Base-by-base conservation (phyloP, 768 basidiomycete species). In the Fibroporia radiculosa region DNA sequence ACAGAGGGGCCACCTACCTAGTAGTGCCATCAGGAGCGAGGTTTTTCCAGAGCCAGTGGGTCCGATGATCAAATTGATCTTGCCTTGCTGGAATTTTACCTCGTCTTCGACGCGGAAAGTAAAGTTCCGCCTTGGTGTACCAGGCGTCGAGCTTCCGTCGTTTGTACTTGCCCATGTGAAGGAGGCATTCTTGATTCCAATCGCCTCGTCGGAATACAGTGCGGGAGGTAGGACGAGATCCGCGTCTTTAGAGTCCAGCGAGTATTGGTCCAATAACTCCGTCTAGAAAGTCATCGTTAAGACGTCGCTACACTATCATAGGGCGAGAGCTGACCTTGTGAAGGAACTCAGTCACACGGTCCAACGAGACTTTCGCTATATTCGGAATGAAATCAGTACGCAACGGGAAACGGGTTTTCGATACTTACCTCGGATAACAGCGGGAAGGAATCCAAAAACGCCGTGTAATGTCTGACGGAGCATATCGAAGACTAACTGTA, bases 1-100 rank as follows among this genome's bases (percentile, higher is more conserved):
- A 16, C 19, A 22, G 24, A 7, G n/a, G n/a, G 22, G 16, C 7
- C 33, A 46, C 25, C 26, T 36, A 49, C 61, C 71, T 10, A 80
- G 67, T 32, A 81, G 60, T 1, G 81, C 80, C 78, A 83, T 80
- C 19, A 82, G 64, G 24, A 82, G 56, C 0, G 78, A 80, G 0
- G 82, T 82, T 62, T 82, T 84, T 5, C 80, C 82, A 3, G 64
- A 62, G 2, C 69, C 69, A 37, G 79, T 80, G 10, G 77, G 73
- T 0, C 81, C 80, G 29, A 81, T 62, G 8, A 82, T 71, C 39
- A 80, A 62, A 49, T 82, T 82, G 40, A 80, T 68, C 46, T 63
- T 53, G 13, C 72, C 72, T 7, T 59, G 68, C 49, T 69, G 68
- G 68, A 84, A 84, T 3, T 68, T 37, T 0, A 84, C 47, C 37